Conservation (phyloP, 2,329 filamentous ascomycete species). For the Penicillium sp. region DNA sequence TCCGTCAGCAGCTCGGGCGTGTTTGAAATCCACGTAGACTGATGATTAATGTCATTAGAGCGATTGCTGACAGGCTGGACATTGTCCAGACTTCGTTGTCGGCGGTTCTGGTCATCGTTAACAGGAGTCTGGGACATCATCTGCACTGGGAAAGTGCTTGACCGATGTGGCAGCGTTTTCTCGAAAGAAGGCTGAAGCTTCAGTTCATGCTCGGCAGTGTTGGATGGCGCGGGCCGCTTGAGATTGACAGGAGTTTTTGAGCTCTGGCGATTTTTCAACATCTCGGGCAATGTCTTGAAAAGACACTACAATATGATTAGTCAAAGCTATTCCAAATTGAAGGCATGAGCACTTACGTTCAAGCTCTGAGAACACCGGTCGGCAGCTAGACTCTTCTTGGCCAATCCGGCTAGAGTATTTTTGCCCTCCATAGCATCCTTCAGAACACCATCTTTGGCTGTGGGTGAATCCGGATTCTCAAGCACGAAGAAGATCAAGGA, state of each 20-base stretch:
- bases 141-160: conserved; percentile 43
- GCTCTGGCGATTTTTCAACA: conserved; percentile 57
- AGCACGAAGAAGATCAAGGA: conserved; percentile 63
- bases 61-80: conserved; percentile 20
- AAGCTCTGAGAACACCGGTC: conserved; percentile 79
- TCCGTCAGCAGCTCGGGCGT: conserved; percentile 31
- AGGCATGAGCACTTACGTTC: conserved; percentile 55
- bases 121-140: conserved; percentile 26
- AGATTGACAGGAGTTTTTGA: conserved; percentile 48
- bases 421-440: conserved; percentile 82
- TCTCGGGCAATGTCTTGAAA: conserved; percentile 78
- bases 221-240: conserved; percentile 46
- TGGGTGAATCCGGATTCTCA: conserved; percentile 61
- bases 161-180: conserved; percentile 31
- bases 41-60: conserved; percentile 18
- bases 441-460: conserved; percentile 68
- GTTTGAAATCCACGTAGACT: conserved; percentile 28
- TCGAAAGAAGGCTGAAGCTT: conserved; percentile 18
- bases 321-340: background rate
- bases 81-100: conserved; percentile 35
- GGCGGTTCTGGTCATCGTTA: conserved; percentile 22
- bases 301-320: conserved; percentile 56
- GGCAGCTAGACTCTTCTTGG: conserved; percentile 81
- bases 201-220: conserved; percentile 14
- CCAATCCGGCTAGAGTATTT: conserved; percentile 74